These are phyloP conservation scores for Pichia kluyveri DNA, from an alignment of 805 yeast genomes.

Conservation along the genomic window DNA sequence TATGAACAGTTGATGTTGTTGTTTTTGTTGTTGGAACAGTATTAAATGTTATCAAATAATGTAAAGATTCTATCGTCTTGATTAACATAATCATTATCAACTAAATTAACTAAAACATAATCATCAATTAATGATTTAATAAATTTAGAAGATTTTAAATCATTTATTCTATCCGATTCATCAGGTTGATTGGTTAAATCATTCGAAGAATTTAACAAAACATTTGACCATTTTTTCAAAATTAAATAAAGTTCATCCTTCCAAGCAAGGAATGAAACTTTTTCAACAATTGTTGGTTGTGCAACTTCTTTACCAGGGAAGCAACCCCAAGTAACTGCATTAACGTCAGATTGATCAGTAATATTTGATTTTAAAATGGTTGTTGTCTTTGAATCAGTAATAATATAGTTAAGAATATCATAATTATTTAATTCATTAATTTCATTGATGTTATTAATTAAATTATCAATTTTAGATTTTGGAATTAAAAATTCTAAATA, in stretches of 20 bases:
- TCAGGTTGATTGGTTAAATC: constrained; percentile 22
- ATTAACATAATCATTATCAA: constrained; percentile 68
- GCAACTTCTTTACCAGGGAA: constrained; percentile 92
- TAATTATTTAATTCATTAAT: constrained; percentile 35
- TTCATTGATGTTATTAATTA: constrained; percentile 37
- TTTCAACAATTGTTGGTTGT: constrained; percentile 95
- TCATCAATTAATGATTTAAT: constrained; percentile 41
- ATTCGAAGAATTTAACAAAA: constrained; percentile 18
- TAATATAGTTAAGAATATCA: constrained; percentile 64
- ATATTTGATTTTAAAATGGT: constrained; percentile 43
- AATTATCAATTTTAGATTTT: constrained; percentile 29
- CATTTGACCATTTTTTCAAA: constrained; percentile 60
- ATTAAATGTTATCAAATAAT: constrained; percentile 27
- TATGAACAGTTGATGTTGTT: constrained; percentile 13
- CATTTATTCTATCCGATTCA: constrained; percentile 11
- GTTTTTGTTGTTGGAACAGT: too few relatives aligned
- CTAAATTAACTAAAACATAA: constrained; percentile 76
- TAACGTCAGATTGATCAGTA: constrained; percentile 54
- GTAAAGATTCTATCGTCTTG: constrained; percentile 47
- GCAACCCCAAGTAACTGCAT: constrained; percentile 98
- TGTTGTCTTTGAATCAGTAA: constrained; percentile 36
- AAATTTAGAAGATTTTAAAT: constrained; percentile 28
- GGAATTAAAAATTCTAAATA: constrained; percentile 82
- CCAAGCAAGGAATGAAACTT: constrained; percentile 90
- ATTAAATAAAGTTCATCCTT: constrained; percentile 88